Evolutionary conservation across 148 eudicot species (phyloP), one percentile per base, ranked within the genome.

Genomic region (Fagopyrum esculentum): DNA sequence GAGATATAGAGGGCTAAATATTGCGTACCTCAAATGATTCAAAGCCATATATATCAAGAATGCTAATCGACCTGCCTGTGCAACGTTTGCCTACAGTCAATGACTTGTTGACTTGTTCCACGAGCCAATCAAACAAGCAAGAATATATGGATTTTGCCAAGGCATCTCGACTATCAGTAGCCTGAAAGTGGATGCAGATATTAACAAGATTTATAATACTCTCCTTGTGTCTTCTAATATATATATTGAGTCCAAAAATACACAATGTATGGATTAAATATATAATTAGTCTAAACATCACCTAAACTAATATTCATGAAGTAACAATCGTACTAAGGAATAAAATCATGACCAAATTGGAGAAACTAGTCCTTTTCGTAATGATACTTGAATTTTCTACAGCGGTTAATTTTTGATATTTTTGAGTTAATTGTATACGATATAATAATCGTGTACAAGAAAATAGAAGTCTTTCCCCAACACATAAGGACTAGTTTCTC

Each of bases 11-110:
- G 57, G 54, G 40, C 66, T 16, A 49, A 11, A 61, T 43, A 70
- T 16, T 74, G 68, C 87, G 57, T 83, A 95, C 99, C 76, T 92
- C 89, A 80, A 95, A 95, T 78, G 99, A 95, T 81, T 95, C 99
- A 84, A 95, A 95, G 46, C 99, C 99, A 82, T 95, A 95, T 51
- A 95, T 95, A 87, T 95, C 99, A 75, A 95, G 99, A 86, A 95
- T 92, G 82, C 97, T 90, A 81, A 95, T 95, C 80, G 99, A 90
- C 83, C 97, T 90, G 80, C 97, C 99, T 44, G 96, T 87, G 6
- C 89, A 92, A 68, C 89, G 87, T 80, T 95, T 95, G 77, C 96
- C 99, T 54, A 90, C 94, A 59, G 89, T 86, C 61, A 95, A 89
- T 56, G 99, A 92, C 82, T 92, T 92, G 85, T 95, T 95, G 50